Base-by-base conservation (phyloP, 1,139 yeast genomes). In the Yamadazyma siamensis region DNA sequence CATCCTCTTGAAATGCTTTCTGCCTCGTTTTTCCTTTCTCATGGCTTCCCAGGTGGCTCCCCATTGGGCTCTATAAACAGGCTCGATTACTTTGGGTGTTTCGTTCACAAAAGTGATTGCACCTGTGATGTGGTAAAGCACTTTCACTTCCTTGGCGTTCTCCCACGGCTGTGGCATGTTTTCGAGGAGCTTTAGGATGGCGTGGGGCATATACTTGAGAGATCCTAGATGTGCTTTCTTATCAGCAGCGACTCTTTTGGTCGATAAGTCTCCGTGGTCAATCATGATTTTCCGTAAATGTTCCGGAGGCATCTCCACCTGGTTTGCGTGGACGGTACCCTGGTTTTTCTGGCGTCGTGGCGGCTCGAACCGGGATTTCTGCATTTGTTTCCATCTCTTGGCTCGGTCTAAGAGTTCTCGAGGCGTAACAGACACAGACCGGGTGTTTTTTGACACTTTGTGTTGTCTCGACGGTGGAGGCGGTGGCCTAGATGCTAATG, bases 131-230 rank as follows among this genome's bases (percentile, higher is more conserved):
- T 91, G 99, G 51, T 91, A 91, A 26, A 91, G 58, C 6, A 91
- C 97, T 38, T 76, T 78, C 9, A 94, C 98, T 33, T 85, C 94
- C 37, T 85, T 84, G 1, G 74, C 65, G 37, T 77, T 76, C 54
- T 94, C 97, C 99, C 99, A 94, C 1, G 99, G 99, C 52, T 88
- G 96, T 0, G 99, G 99, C 91, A 94, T 91, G 48, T 88, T 89
- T 50, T 94, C 98, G 28, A 94, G 53, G 21, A 94, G 69, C 55
- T 94, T 94, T 39, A 88, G 56, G 2, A 89, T 75, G 0, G 98
- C 96, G 59, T 91, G 97, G 0, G 99, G 99, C 80, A 94, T 75
- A 57, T 83, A 94, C 56, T 89, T 91, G 36, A 94, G 65, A 0
- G 97, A 91, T 1, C 97, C 96, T 16, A 94, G 59, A 49, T 86